Evolutionary conservation across 2,329 filamentous ascomycete genomes (phyloP).

Genomic region (Tolypocladium pustulatum): DNA sequence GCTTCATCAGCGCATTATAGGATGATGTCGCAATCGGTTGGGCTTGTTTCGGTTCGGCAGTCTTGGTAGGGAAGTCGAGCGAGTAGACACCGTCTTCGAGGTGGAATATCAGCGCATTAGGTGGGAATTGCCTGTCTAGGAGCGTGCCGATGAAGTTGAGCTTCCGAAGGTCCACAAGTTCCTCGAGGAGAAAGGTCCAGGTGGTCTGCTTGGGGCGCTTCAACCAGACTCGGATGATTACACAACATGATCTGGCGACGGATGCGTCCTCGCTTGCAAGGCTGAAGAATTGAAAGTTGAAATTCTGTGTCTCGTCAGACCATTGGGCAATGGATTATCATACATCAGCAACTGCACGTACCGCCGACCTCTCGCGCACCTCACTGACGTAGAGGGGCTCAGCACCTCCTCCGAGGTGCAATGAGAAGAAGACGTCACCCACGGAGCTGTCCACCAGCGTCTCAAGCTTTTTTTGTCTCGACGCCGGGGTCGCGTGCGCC

Average conservation of each 20-base stretch:
- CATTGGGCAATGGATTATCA: background rate
- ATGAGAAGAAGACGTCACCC: slow-evolving; percentile 81
- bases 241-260: slow-evolving; percentile 52
- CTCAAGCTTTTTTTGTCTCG: slow-evolving; percentile 66
- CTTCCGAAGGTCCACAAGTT: slow-evolving; percentile 58
- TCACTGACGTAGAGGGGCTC: slow-evolving; percentile 90
- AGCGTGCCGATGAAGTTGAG: slow-evolving; percentile 73
- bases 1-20: slow-evolving; percentile 78
- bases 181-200: slow-evolving; percentile 57
- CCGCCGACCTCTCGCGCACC: slow-evolving; percentile 63
- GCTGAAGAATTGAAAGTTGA: slow-evolving; percentile 80
- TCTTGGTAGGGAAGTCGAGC: slow-evolving; percentile 51
- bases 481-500: slow-evolving; percentile 32
- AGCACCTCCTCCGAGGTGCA: slow-evolving; percentile 56
- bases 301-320: slow-evolving; percentile 45
- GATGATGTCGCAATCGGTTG: slow-evolving; percentile 56
- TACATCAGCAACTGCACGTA: slow-evolving; percentile 15
- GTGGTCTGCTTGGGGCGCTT: slow-evolving; percentile 38
- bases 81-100: slow-evolving; percentile 82
- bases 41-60: slow-evolving; percentile 41
- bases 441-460: slow-evolving; percentile 59
- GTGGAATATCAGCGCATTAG: slow-evolving; percentile 77
- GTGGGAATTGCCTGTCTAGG: slow-evolving; percentile 59
- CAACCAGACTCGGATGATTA: slow-evolving; percentile 69
- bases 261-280: slow-evolving; percentile 51